phyloP scores from a whole-genome alignment of 2,329 filamentous ascomycete species.

The Teratosphaeriaceae sp. region DNA sequence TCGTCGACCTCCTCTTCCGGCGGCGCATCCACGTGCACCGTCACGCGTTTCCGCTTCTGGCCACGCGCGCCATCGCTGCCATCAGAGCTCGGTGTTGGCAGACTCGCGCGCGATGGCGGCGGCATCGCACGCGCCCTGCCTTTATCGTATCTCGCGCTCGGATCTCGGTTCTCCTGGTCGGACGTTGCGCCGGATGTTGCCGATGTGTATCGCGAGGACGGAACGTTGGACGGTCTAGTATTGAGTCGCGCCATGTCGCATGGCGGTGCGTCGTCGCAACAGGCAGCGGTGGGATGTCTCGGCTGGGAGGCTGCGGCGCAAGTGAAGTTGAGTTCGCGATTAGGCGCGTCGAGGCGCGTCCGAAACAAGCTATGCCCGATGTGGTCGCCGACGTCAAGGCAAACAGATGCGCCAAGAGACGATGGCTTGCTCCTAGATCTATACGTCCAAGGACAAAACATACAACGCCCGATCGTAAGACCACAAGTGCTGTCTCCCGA shows the following conservation, averaged over 20 bases:
- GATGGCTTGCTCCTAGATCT: too few relatives aligned
- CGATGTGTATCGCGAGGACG: constrained; percentile 15
- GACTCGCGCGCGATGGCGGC: constrained; percentile 11
- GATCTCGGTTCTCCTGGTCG: constrained; percentile 41
- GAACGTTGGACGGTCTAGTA: constrained; percentile 9
- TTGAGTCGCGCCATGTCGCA: constrained; percentile 24
- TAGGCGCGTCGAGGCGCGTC: too few relatives aligned
- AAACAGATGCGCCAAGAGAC: too few relatives aligned
- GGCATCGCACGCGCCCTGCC: constrained; percentile 37
- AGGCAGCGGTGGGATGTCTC: constrained; percentile 1
- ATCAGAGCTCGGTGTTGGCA: constrained; percentile 35
- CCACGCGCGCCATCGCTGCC: constrained; percentile 18
- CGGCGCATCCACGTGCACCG: background rate
- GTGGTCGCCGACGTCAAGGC: too few relatives aligned
- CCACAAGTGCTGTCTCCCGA: background rate
- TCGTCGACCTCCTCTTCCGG: constrained; percentile 13
- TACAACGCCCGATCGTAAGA: background rate
- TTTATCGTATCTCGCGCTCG: constrained; percentile 31
- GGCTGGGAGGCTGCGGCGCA: background rate
- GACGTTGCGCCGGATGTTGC: constrained; percentile 22
- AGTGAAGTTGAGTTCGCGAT: too few relatives aligned
- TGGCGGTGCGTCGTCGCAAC: too few relatives aligned
- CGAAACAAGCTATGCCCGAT: too few relatives aligned
- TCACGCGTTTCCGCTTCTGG: constrained; percentile 22
- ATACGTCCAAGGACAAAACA: too few relatives aligned